Conservation (phyloP, 208 protist species). For the Crithidia expoeki region DNA sequence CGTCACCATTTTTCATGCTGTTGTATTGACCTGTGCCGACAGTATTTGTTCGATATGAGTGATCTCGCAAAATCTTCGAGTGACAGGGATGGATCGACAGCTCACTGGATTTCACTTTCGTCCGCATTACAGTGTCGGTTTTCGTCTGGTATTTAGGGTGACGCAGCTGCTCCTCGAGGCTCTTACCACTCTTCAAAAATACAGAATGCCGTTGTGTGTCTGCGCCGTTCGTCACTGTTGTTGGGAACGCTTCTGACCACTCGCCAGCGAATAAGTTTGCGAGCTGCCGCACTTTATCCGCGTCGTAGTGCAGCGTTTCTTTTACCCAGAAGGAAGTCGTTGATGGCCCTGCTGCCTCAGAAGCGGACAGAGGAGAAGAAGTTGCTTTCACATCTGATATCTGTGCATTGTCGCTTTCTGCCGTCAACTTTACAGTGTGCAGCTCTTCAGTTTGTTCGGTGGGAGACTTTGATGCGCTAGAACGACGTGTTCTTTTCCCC, state of each 20-base stretch:
- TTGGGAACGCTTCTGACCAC: neutral
- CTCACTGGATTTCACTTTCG: neutral
- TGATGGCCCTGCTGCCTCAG: neutral
- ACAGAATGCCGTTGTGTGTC: too few relatives aligned
- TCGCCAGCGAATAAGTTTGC: slow-evolving; percentile 20
- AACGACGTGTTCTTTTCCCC: too few relatives aligned
- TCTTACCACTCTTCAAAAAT: neutral
- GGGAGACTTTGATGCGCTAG: too few relatives aligned
- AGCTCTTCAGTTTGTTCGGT: too few relatives aligned
- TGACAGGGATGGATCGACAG: too few relatives aligned
- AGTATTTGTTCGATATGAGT: too few relatives aligned
- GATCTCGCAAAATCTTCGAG: too few relatives aligned
- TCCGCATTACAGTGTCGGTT: neutral
- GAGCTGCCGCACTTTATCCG: slow-evolving; percentile 21
- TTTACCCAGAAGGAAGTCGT: slow-evolving; percentile 14
- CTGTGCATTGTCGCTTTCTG: too few relatives aligned
- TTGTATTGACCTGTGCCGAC: too few relatives aligned
- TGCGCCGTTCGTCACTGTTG: neutral
- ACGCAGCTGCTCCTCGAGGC: slow-evolving; percentile 14
- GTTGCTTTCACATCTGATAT: neutral
- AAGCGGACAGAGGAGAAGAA: neutral
- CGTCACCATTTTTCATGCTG: neutral
- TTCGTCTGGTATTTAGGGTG: neutral
- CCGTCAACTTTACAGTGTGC: too few relatives aligned
- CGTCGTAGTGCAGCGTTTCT: slow-evolving; percentile 24